phyloP scores from a whole-genome alignment of 257 asterid genomes.

The Solanum piurae region DNA sequence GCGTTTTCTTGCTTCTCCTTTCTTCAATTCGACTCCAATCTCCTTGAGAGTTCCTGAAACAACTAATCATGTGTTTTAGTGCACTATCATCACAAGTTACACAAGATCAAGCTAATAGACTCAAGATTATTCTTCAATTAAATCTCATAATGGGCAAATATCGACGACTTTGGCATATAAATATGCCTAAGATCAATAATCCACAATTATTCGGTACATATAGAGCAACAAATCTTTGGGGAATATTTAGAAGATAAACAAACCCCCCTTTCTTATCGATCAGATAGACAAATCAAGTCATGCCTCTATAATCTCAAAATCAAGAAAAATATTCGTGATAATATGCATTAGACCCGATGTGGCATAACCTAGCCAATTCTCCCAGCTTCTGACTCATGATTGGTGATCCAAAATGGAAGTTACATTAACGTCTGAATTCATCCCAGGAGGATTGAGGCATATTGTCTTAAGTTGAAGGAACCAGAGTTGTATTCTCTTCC shows the following conservation, averaged over 20 bases:
- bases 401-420: neutral
- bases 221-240: neutral
- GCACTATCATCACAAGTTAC: too few species aligned
- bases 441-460: neutral
- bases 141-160: too few species aligned
- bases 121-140: too few species aligned
- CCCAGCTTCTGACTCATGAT: neutral
- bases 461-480: neutral
- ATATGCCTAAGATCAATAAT: neutral
- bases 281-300: neutral
- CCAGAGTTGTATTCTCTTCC: neutral
- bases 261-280: neutral
- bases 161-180: too few species aligned
- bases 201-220: neutral
- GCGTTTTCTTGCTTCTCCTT: too few species aligned
- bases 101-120: too few species aligned
- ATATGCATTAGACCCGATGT: neutral
- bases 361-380: neutral
- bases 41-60: too few species aligned
- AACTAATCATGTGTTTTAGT: too few species aligned
- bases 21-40: too few species aligned
- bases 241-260: neutral
- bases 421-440: neutral
- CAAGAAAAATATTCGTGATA: neutral
- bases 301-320: neutral